Percentiles rank a stretch among this genome's conserved stretches.
Conservation (phyloP, 1,139 yeast genomes). For the Saccharomyces uvarum region DNA sequence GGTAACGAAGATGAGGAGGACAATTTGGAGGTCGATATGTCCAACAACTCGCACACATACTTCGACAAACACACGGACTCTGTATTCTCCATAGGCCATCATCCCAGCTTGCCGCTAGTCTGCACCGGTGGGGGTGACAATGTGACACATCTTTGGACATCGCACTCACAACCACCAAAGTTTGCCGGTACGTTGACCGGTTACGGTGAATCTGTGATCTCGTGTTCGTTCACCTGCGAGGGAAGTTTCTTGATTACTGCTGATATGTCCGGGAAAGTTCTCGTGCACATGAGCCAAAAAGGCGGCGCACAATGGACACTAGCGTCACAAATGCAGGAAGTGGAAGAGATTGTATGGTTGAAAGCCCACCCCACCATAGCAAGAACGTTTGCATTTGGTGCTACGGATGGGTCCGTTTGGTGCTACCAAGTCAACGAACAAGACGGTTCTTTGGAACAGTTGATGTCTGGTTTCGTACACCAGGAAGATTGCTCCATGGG, state of each 20-base stretch:
- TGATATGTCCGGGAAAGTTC: slow-evolving; percentile 85
- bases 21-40: slow-evolving; percentile 57
- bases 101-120: slow-evolving; percentile 75
- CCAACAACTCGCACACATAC: slow-evolving; percentile 82
- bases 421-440: slow-evolving; percentile 65
- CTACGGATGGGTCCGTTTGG: slow-evolving; percentile 91
- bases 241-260: slow-evolving; percentile 80
- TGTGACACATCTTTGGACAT: slow-evolving; percentile 83
- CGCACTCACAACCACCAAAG: slow-evolving; percentile 76
- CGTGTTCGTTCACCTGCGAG: slow-evolving; percentile 75
- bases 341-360: slow-evolving; percentile 78
- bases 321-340: slow-evolving; percentile 70
- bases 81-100: slow-evolving; percentile 66
- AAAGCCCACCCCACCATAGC: slow-evolving; percentile 68
- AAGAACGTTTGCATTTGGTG: slow-evolving; percentile 85
- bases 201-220: slow-evolving; percentile 80
- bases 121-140: slow-evolving; percentile 91
- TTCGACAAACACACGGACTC: slow-evolving; percentile 86
- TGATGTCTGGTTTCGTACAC: slow-evolving; percentile 77
- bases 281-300: slow-evolving; percentile 62
- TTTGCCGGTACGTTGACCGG: slow-evolving; percentile 64
- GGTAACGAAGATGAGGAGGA: slow-evolving; percentile 35
- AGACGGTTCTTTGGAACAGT: slow-evolving; percentile 49
- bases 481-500: slow-evolving; percentile 75
- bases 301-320: slow-evolving; percentile 79